Conservation (phyloP, 148 eudicot genomes). For the Polygonum aviculare region DNA sequence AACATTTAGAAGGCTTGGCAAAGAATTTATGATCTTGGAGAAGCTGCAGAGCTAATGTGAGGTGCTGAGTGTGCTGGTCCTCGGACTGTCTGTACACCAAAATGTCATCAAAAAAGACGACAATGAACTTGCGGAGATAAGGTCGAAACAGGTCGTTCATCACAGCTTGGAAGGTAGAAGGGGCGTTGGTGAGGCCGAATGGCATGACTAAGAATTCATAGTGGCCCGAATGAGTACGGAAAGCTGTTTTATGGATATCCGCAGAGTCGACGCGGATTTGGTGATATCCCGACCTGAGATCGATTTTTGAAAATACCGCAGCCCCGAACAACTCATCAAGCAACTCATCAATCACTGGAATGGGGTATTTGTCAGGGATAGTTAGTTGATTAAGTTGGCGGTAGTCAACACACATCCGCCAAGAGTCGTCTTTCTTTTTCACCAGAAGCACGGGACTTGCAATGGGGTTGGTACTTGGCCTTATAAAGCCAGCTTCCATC, state of each 20-base stretch:
- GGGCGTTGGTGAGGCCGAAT: not conserved
- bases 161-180: not conserved
- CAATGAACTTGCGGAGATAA: not conserved
- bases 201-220: not conserved
- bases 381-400: not conserved
- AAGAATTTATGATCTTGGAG: not conserved
- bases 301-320: not conserved
- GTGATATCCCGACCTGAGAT: not conserved
- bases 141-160: not conserved
- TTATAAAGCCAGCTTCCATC: no score
- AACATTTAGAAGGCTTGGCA: not conserved
- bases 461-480: no score
- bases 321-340: not conserved
- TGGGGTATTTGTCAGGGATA: not conserved
- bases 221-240: not conserved
- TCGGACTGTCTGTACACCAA: not conserved
- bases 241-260: not conserved
- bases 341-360: not conserved
- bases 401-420: not conserved
- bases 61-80: not conserved
- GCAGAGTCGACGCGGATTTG: not conserved
- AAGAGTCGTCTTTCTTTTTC: not conserved
- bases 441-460: no score
- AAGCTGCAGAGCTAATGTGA: not conserved
- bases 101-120: not conserved